A percentile compares a stretch with the other conserved stretches of the same genome.
Evolutionary conservation across 208 protist species (phyloP).

Genomic region (Leishmania major): DNA sequence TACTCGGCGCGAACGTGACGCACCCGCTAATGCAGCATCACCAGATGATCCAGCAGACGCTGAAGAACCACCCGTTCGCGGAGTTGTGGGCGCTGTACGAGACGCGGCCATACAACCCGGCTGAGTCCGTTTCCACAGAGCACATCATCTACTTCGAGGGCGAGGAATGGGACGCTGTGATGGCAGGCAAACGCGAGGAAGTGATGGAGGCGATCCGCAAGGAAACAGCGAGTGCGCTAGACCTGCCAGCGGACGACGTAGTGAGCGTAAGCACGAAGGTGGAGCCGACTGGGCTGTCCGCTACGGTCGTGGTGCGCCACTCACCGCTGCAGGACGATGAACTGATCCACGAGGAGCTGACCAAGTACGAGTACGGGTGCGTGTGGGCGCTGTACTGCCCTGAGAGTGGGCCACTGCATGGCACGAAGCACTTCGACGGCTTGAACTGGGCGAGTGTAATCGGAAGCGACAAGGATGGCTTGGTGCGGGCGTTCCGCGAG

Average conservation of each 20-base stretch:
- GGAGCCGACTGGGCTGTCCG: slow-evolving; percentile 19
- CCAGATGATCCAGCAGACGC: slow-evolving; percentile 37
- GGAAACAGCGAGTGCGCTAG: slow-evolving; percentile 44
- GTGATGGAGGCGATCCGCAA: slow-evolving; percentile 38
- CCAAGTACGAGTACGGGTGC: slow-evolving; percentile 34
- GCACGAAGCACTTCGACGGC: slow-evolving; percentile 37
- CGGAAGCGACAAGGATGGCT: slow-evolving; percentile 11
- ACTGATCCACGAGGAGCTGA: slow-evolving; percentile 49
- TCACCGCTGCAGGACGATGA: slow-evolving; percentile 43
- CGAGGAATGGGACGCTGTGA: slow-evolving; percentile 51
- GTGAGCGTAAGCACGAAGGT: slow-evolving; percentile 23
- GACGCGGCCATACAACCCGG: slow-evolving; percentile 30
- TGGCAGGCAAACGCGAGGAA: slow-evolving; percentile 23
- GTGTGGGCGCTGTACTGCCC: slow-evolving; percentile 63
- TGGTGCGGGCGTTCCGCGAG: slow-evolving; percentile 41
- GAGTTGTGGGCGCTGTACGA: slow-evolving; percentile 56
- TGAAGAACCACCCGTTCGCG: slow-evolving; percentile 40
- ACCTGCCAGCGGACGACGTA: slow-evolving; percentile 31
- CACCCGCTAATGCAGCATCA: slow-evolving; percentile 33
- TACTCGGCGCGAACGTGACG: slow-evolving; percentile 17
- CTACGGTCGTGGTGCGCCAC: slow-evolving; percentile 32
- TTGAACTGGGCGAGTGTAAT: slow-evolving; percentile 43
- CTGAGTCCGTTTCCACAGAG: slow-evolving; percentile 34
- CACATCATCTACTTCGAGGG: slow-evolving; percentile 54
- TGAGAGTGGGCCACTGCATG: slow-evolving; percentile 18